A percentile compares a stretch with the other conserved stretches of the same genome.
These are phyloP conservation scores for Vinca major DNA, from an alignment of 305 asterid genomes.

Conservation along the genomic window DNA sequence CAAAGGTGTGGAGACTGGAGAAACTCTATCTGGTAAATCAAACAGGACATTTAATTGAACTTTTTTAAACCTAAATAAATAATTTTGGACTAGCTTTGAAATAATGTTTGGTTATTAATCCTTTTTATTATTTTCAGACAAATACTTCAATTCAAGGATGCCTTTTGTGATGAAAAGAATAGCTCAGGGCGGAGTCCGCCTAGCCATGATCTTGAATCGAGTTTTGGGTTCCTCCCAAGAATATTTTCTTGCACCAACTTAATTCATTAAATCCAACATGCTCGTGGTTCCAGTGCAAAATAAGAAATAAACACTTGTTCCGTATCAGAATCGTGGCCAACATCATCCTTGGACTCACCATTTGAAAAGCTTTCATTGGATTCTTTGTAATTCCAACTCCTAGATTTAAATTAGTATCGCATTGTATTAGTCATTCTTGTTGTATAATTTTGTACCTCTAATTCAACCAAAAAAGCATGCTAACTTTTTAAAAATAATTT, in stretches of 20 bases:
- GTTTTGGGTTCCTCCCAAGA: constrained; percentile 31
- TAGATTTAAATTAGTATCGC: no score
- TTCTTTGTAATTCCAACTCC: no score
- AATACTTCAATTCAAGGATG: constrained; percentile 64
- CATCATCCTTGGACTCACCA: no score
- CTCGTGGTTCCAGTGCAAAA: no score
- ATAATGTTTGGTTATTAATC: not conserved
- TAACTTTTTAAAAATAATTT: no score
- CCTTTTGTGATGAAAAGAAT: constrained; percentile 73
- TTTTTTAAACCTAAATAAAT: not conserved
- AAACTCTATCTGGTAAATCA: constrained; percentile 61
- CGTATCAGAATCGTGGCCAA: no score
- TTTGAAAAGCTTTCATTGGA: no score
- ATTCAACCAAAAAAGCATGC: no score
- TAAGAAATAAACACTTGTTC: no score
- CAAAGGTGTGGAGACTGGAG: constrained; percentile 64
- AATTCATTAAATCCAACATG: not conserved
- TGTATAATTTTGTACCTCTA: no score
- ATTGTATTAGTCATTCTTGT: no score
- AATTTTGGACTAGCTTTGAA: not conserved
- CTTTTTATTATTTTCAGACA: constrained; percentile 29
- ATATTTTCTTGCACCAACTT: constrained; percentile 30
- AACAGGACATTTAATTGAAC: not conserved
- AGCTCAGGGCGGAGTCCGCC: constrained; percentile 89
- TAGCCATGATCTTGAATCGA: constrained; percentile 67